Percentiles rank a stretch among this genome's conserved stretches.
Conservation (phyloP, 768 basidiomycete species). For the Leccinum fibrillosum region DNA sequence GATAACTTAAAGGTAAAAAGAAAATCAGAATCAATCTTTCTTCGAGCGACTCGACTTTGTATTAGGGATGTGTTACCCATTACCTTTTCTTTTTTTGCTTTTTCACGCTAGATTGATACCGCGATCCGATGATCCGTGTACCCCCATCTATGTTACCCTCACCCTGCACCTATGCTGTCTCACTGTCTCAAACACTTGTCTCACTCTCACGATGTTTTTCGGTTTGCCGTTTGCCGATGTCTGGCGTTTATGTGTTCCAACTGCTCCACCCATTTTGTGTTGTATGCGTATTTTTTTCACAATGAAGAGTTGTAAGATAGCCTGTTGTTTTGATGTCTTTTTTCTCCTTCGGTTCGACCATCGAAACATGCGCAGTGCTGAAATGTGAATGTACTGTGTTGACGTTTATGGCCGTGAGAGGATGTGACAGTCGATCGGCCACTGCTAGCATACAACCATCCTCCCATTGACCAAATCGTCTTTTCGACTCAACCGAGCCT, state of each 20-base stretch:
- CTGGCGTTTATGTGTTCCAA: background rate
- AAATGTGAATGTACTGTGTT: background rate
- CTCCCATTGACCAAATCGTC: background rate
- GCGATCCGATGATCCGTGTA: background rate
- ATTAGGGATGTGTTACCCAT: background rate
- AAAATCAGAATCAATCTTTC: background rate
- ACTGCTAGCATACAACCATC: background rate
- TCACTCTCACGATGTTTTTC: background rate
- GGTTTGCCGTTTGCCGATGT: background rate
- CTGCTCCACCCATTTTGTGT: background rate
- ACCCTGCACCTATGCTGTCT: constrained; percentile 1
- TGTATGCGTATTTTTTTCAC: background rate
- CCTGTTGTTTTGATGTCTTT: background rate
- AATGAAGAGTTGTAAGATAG: background rate
- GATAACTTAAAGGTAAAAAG: constrained; percentile 1
- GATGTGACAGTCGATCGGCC: too few species aligned
- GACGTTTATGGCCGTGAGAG: background rate
- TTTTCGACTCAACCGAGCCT: background rate
- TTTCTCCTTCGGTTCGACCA: background rate
- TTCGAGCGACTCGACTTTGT: background rate
- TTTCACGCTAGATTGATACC: constrained; percentile 3
- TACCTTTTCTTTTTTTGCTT: background rate
- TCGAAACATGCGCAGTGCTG: background rate
- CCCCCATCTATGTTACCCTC: constrained; percentile 1
- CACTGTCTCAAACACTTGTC: background rate